Evolutionary conservation across 1,284 basidiomycete genomes (phyloP).

Genomic region (Leccinum pallidistipes): DNA sequence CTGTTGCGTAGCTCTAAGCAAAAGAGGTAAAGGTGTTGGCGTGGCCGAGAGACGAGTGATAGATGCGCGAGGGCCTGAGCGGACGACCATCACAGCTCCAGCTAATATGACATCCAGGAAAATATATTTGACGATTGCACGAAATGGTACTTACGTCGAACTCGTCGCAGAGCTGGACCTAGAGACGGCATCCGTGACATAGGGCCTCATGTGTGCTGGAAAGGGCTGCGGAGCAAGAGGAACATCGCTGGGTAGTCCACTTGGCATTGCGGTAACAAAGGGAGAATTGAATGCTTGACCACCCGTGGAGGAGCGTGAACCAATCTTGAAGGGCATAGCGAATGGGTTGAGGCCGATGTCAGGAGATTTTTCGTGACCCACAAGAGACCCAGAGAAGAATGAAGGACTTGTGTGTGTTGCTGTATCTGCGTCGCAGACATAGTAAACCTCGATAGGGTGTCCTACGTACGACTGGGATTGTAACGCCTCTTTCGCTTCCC

Average conservation of each 20-base stretch:
- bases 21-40: slow-evolving; percentile 23
- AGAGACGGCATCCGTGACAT: slow-evolving; percentile 29
- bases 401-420: slow-evolving; percentile 19
- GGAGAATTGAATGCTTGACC: slow-evolving; percentile 10
- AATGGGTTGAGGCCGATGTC: slow-evolving; percentile 36
- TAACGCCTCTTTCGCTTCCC: slow-evolving; percentile 60
- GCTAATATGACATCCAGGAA: slow-evolving; percentile 19
- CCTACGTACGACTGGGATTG: slow-evolving; percentile 61
- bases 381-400: slow-evolving; percentile 11
- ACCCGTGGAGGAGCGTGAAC: slow-evolving; percentile 12
- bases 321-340: slow-evolving; percentile 32
- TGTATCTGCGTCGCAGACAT: slow-evolving; percentile 34
- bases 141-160: slow-evolving; percentile 33
- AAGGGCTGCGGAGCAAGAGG: slow-evolving; percentile 34
- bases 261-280: slow-evolving; percentile 7
- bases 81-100: slow-evolving; percentile 34
- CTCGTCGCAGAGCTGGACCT: slow-evolving; percentile 37
- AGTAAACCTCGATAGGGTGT: slow-evolving; percentile 48
- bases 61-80: slow-evolving; percentile 16
- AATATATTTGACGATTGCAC: neutral
- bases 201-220: slow-evolving; percentile 19
- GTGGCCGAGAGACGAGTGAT: slow-evolving; percentile 14
- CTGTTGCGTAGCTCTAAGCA: slow-evolving; percentile 14
- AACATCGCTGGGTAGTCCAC: slow-evolving; percentile 24
- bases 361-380: slow-evolving; percentile 17